Evolutionary conservation across 2,329 filamentous ascomycete genomes (phyloP), one percentile per base, ranked within the genome.

Genomic region (Alternaria alternata): DNA sequence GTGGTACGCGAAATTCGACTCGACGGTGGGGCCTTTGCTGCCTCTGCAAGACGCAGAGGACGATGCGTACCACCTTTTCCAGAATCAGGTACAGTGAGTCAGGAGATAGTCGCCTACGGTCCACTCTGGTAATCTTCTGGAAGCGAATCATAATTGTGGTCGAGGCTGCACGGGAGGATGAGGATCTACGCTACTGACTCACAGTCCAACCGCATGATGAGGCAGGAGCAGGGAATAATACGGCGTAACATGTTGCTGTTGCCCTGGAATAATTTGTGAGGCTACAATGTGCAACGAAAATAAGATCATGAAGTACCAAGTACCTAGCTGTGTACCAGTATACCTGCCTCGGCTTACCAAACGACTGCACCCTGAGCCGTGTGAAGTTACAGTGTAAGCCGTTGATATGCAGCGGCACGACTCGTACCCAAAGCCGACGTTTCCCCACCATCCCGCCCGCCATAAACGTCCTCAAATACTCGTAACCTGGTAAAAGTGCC

Each of bases 141-240:
- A 63, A 56, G 42, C 22, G 28, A 43, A 59, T 51, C 47, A 49
- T 51, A 30, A 26, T 47, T 51, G 9, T 32, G 32, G 32, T 52
- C 48, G 54, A 51, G 26, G 42, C 52, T 18, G 43, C 12, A 30
- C 41, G 18, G 43, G 32, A 53, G 46, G 48, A 57, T 41, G 43
- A 24, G 53, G 53, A 46, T 55, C 43, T 54, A 52, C 57, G 28
- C 38, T 39, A 41, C 60, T 60, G 57, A 63, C 53, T 63, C 57
- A 54, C 36, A 24, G 9, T 38, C 24, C 30, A 32, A 54, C 46
- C 41, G 44, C 39, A 51, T 44, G 16, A 41, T 57, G 52, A 46
- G 53, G 34, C 52, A 48, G 51, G n/a, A 42, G 32, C 43, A 56
- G 39, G 26, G 18, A 22, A 38, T 18, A 43, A 41, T n/a, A 46